phyloP scores from a whole-genome alignment of 768 basidiomycete genomes.

The Vishniacozyma victoriae region DNA sequence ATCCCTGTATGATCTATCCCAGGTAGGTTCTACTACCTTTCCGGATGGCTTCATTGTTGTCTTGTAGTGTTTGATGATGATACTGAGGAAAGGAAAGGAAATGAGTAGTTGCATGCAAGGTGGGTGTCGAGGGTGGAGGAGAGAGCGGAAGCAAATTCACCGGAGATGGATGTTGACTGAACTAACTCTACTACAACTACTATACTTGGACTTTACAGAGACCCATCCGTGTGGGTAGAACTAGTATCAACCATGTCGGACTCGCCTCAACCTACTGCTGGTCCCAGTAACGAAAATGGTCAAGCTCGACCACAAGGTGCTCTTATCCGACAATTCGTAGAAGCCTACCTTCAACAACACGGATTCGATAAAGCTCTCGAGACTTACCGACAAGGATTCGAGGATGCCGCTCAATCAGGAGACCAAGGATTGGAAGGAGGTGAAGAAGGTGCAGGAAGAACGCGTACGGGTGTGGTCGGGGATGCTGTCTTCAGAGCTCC shows the following conservation, averaged over 20 bases:
- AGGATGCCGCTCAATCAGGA: slow-evolving; percentile 5
- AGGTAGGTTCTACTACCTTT: too few relatives aligned
- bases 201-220: too few relatives aligned
- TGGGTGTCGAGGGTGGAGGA: too few relatives aligned
- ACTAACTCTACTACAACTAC: too few relatives aligned
- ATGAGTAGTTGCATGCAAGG: too few relatives aligned
- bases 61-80: too few relatives aligned
- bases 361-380: slow-evolving; percentile 35
- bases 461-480: slow-evolving; percentile 2
- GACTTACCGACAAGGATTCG: slow-evolving; percentile 18
- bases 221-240: too few relatives aligned
- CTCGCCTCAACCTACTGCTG: slow-evolving; percentile 15
- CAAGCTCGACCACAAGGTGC: slow-evolving; percentile 21
- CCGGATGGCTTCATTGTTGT: too few relatives aligned
- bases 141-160: too few relatives aligned
- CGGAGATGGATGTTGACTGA: too few relatives aligned
- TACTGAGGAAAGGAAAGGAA: too few relatives aligned
- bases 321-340: slow-evolving; percentile 33
- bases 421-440: slow-evolving; percentile 11
- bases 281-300: slow-evolving; percentile 16
- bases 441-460: slow-evolving; percentile 9
- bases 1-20: too few relatives aligned
- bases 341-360: slow-evolving; percentile 41
- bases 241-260: slow-evolving; percentile 25
- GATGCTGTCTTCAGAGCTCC: slow-evolving; percentile 38